Evolutionary conservation across 2,329 filamentous ascomycete genomes (phyloP), one percentile per base, ranked within the genome.

Genomic region (Fusarium robinianum): DNA sequence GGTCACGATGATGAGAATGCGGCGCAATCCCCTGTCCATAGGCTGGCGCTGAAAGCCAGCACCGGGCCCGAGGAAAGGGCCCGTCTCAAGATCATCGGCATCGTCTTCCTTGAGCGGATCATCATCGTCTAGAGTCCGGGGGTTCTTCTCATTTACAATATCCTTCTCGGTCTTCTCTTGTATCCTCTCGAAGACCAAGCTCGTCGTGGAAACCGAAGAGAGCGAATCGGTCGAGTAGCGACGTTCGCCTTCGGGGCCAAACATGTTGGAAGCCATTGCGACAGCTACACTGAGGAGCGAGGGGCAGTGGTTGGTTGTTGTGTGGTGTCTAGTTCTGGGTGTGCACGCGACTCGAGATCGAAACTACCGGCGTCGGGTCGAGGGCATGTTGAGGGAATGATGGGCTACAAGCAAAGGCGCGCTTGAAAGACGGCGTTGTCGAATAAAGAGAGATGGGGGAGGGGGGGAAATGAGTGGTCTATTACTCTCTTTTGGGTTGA

Each of bases 121-220:
- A 53, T 78, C 71, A 48, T 78, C 69, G 62, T 75, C 67, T 42
- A 72, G 61, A 43, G 68, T 63, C 51, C 67, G 57, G 55, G 66
- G 51, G 61, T 67, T 59, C 23, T 59, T 57, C 32, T 57, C 42
- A 24, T 57, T 56, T 34, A 53, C 34, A 19, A 45, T 39, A 12
- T 62, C 55, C 58, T 69, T 69, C 45, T 72, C 67, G 44, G 55
- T 62, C 65, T 74, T 63, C 63, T 88, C 84, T 59, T 81, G 78
- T 55, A 92, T 78, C 51, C 85, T 82, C 55, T 94, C 88, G 63
- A 94, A 88, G 40, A 94, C 81, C 10, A 94, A 76, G 58, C 88
- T 92, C 4, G 86, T 90, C 8, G 88, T 92, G 22, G 88, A 94
- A n/a, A 83, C 84, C 26, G 85, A 86, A n/a, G 86, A 88, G 31